Evolutionary conservation across 2,329 filamentous ascomycete genomes (phyloP), one percentile per base, ranked within the genome.

Genomic region (Didymella keratinophila): DNA sequence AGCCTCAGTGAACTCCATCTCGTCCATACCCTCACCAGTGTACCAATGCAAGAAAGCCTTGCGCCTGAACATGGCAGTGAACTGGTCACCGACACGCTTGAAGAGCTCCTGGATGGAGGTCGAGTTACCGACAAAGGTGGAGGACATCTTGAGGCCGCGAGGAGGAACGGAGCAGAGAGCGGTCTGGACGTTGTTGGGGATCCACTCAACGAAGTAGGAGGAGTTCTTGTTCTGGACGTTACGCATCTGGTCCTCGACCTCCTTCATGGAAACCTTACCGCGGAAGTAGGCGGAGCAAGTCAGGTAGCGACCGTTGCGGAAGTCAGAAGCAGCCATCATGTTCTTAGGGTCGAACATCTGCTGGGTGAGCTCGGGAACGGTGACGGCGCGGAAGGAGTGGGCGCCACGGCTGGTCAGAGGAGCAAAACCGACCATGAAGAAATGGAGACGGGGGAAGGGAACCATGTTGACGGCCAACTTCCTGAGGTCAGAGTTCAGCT

Each of bases 11-110:
- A 99, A 99, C 86, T 99, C 95, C 95, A 99, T 98, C 90, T 99
- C 95, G 84, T 99, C 95, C 95, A 99, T 99, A 85, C 95, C 95
- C 88, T 99, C 95, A 78, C 93, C 93, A 88, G 95, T 99, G 86
- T 99, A 99, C 95, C 95, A 99, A 87, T 98, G 95, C 88, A 99
- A 92, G 93, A 99, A 99, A 89, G 95, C 95, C 91, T 98, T 99
- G 84, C 95, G 93, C 85, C 95, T 89, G 90, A 99, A 99, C 95
- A 99, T 99, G 80, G 93, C 95, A 84, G 90, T 93, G 89, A 99
- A 99, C 85, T 99, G 95, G 83, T 99, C 95, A 79, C 95, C 95
- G 74, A 99, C 86, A 88, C 95, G 94, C 92, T 99, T 98, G 91
- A 99, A 99, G 75, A 99, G 91, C 86, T 99, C 95, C 87, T 99